Percentiles rank a stretch among this genome's conserved stretches.
These are phyloP conservation scores for Breviolum minutum DNA, from an alignment of 73 alveolate species.

Conservation along the genomic window DNA sequence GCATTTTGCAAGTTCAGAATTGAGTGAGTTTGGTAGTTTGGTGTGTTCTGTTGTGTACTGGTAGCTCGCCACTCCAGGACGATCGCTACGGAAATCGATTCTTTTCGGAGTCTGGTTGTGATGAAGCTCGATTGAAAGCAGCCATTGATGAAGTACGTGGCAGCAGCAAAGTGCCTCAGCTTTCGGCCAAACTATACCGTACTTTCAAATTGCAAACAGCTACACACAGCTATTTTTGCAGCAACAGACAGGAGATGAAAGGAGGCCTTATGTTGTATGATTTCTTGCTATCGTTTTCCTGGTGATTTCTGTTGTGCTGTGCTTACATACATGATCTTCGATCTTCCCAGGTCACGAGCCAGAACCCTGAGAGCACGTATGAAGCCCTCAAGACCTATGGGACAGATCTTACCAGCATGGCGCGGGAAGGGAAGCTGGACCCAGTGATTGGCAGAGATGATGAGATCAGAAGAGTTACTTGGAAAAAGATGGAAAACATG, in stretches of 20 bases:
- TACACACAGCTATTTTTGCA: not conserved
- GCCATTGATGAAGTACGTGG: slow-evolving; percentile 72
- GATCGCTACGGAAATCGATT: slow-evolving; percentile 66
- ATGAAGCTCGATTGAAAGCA: slow-evolving; percentile 49
- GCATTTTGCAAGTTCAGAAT: too few species aligned
- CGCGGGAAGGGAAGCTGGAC: slow-evolving; percentile 85
- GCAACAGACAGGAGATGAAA: too few species aligned
- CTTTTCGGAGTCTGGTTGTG: slow-evolving; percentile 59
- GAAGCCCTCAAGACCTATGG: slow-evolving; percentile 60
- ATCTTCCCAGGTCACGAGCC: slow-evolving; percentile 49
- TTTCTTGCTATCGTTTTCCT: too few species aligned
- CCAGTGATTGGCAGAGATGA: slow-evolving; percentile 94
- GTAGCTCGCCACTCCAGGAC: not conserved
- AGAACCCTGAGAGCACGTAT: slow-evolving; percentile 88
- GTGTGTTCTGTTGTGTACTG: not conserved
- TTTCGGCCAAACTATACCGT: not conserved
- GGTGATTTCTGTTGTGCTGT: too few species aligned
- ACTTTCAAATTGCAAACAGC: not conserved
- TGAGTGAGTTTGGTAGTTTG: not conserved
- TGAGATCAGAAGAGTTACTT: slow-evolving; percentile 69
- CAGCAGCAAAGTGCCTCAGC: slow-evolving; percentile 52
- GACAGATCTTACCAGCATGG: slow-evolving; percentile 75
- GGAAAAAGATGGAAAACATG: not conserved
- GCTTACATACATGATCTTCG: not conserved
- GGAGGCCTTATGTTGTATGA: too few species aligned